Conservation (phyloP, 1,284 basidiomycete species). For the Rhodotorula sp. region DNA sequence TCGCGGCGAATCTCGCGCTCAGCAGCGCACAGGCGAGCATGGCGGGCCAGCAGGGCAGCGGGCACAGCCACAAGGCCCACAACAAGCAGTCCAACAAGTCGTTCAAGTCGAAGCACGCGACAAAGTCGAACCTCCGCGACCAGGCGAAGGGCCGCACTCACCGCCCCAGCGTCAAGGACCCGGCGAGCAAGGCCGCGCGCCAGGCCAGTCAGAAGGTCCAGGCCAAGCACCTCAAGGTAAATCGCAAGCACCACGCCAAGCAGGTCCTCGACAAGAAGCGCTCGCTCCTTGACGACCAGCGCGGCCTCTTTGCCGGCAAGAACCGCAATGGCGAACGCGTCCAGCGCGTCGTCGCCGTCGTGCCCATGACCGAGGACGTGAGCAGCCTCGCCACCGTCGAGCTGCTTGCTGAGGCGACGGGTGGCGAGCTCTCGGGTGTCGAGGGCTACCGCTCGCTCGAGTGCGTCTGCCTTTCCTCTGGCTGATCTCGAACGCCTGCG, state of each 20-base stretch:
- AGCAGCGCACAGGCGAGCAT: neutral
- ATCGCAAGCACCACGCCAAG: slow-evolving; percentile 76
- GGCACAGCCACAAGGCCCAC: slow-evolving; percentile 21
- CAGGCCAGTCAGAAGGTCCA: slow-evolving; percentile 21
- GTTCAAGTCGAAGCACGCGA: slow-evolving; percentile 85
- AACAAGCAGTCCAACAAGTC: slow-evolving; percentile 90
- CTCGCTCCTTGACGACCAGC: slow-evolving; percentile 59
- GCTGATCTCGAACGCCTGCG: no score
- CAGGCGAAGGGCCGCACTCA: slow-evolving; percentile 37
- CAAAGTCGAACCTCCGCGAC: slow-evolving; percentile 61
- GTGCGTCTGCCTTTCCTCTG: neutral
- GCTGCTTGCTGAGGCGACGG: slow-evolving; percentile 67
- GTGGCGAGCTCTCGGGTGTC: slow-evolving; percentile 60
- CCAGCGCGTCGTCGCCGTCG: slow-evolving; percentile 55
- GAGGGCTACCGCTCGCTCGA: slow-evolving; percentile 37
- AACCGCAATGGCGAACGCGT: slow-evolving; percentile 51
- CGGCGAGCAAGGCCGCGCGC: slow-evolving; percentile 11
- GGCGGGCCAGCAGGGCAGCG: slow-evolving; percentile 1
- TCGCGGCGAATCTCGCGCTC: no score
- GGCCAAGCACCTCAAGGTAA: slow-evolving; percentile 64
- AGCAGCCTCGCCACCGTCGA: slow-evolving; percentile 58
- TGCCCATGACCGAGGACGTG: slow-evolving; percentile 74
- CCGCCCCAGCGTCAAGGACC: slow-evolving; percentile 23
- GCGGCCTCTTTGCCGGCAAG: slow-evolving; percentile 53
- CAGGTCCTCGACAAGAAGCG: slow-evolving; percentile 73